Evolutionary conservation across 1,284 basidiomycete species (phyloP), one percentile per base, ranked within the genome.

Genomic region (Sanghuangporus weigelae): DNA sequence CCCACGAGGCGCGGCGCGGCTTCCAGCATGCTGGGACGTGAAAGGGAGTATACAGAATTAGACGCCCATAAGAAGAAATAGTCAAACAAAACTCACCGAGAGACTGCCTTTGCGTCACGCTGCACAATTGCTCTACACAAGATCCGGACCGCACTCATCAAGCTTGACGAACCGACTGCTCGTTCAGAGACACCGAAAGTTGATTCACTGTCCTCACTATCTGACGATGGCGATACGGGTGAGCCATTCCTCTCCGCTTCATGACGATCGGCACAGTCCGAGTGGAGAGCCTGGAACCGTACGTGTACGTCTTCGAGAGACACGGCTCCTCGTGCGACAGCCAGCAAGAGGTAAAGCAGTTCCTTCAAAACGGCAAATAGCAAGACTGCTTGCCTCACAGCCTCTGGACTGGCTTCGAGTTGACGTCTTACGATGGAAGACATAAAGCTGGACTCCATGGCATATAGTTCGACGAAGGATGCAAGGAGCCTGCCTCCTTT

Each of bases 21-120:
- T 46, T 62, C 44, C 26, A 62, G 54, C 36, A 53, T 54, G 19
- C 60, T 62, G 26, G 35, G 53, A 7, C 40, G 40, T 14, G 16
- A 46, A 54, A 36, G 31, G 5, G 7, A 36, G 5, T 12, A 38
- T 10, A 36, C 36, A 54, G 26, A 51, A 35, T 26, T 35, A 35
- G 14, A 23, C 21, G 50, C 21, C 50, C 31, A 23, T 51, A 12
- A 23, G 7, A 26, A 1, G 21, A 11, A n/a, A 46, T 46, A 46
- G n/a, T 46, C 21, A n/a, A 7, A 11, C 44, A 4, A 7, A 12
- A 11, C 50, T 21, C 26, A 51, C 50, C 50, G 31, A 23, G 50
- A 21, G 12, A 51, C 50, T 6, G 50, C 50, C 23, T 51, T 35
- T n/a, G 14, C 5, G 21, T 51, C 50, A 11, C 50, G 21, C 21